Percentiles rank a stretch among this genome's conserved stretches.
Evolutionary conservation across 2,329 filamentous ascomycete genomes (phyloP).

Genomic region (Exophiala oligosperma): DNA sequence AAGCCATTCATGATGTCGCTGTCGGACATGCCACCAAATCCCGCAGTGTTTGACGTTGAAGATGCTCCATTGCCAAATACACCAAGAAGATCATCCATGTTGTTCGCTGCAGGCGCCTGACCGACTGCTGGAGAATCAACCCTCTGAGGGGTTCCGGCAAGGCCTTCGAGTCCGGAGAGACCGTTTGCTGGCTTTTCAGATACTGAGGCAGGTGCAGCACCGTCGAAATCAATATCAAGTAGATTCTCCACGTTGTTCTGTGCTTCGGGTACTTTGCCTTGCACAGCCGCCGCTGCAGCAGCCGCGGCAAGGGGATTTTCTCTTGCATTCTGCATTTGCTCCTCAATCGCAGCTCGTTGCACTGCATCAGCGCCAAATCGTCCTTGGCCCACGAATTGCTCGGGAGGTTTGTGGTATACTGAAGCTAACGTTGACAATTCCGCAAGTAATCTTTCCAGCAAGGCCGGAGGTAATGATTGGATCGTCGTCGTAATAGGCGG

Average conservation of each 20-base stretch:
- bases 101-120: conserved; percentile 42
- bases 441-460: conserved; percentile 85
- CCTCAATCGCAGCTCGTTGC: conserved; percentile 92
- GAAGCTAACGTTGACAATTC: conserved; percentile 94
- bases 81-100: conserved; percentile 79
- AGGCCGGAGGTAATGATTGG: conserved; percentile 75
- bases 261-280: conserved; percentile 50
- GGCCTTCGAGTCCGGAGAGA: conserved; percentile 62
- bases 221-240: conserved; percentile 94
- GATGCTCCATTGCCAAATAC: conserved; percentile 58
- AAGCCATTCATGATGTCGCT: conserved; percentile 77
- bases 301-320: conserved; percentile 94
- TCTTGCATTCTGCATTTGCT: conserved; percentile 85
- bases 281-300: conserved; percentile 65
- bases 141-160: conserved; percentile 58
- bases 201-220: conserved; percentile 83
- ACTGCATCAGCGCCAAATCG: conserved; percentile 92
- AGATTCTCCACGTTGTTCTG: conserved; percentile 91
- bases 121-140: conserved; percentile 46
- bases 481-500: conserved; percentile 94
- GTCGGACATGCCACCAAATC: conserved; percentile 35
- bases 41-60: conserved; percentile 33
- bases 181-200: conserved; percentile 63
- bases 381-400: conserved; percentile 96
- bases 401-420: conserved; percentile 96